Evolutionary conservation across 2,329 filamentous ascomycete genomes (phyloP).

Genomic region (Aspergillus hiratsukae): DNA sequence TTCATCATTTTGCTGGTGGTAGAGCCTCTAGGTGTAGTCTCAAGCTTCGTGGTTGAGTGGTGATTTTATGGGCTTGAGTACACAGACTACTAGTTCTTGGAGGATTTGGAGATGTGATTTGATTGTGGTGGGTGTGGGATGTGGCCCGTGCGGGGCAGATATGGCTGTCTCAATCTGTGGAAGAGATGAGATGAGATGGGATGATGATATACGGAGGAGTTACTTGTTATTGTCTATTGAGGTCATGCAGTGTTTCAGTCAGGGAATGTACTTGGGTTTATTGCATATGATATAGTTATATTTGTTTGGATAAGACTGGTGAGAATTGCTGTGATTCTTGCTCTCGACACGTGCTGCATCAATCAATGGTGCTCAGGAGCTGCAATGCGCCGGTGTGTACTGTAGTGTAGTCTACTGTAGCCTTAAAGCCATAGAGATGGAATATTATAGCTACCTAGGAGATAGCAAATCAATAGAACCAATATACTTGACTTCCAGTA

Average conservation of each 20-base stretch:
- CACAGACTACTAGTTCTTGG: background rate
- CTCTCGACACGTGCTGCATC: too few relatives aligned
- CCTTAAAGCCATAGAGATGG: too few relatives aligned
- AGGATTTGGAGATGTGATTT: background rate
- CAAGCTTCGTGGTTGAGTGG: background rate
- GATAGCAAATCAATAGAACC: background rate
- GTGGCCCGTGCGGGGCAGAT: background rate
- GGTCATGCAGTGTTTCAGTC: background rate
- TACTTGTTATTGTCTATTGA: background rate
- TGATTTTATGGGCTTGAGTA: background rate
- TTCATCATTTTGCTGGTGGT: conserved; percentile 45
- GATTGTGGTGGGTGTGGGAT: background rate
- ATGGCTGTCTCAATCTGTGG: too few relatives aligned
- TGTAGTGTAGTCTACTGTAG: too few relatives aligned
- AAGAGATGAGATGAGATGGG: too few relatives aligned
- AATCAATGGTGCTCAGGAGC: too few relatives aligned
- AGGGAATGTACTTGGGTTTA: background rate
- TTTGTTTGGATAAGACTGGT: too few relatives aligned
- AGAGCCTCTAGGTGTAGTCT: too few relatives aligned
- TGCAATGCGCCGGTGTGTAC: too few relatives aligned
- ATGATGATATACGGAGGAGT: too few relatives aligned
- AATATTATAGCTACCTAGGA: background rate
- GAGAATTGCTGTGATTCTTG: too few relatives aligned
- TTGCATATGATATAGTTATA: background rate
- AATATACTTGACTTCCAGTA: too few relatives aligned